Percentiles rank a stretch among this genome's conserved stretches.
phyloP scores from a whole-genome alignment of 306 rosid genomes.

The Dicorynia guianensis region DNA sequence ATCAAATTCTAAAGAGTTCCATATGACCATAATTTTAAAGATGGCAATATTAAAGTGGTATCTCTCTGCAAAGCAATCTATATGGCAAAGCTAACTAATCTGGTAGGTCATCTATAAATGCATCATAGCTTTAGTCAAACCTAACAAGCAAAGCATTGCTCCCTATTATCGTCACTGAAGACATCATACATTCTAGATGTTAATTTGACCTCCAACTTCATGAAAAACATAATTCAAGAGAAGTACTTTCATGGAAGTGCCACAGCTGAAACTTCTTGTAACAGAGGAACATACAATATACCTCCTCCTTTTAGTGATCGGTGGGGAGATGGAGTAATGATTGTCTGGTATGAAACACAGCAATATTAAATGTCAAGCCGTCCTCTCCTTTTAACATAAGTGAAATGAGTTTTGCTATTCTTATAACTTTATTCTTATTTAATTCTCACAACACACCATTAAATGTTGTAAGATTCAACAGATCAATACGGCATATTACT shows the following conservation, averaged over 20 bases:
- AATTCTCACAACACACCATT: too few relatives aligned
- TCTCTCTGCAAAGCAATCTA: neutral
- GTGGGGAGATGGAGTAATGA: neutral
- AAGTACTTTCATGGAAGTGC: neutral
- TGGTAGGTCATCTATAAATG: too few relatives aligned
- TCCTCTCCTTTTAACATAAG: neutral
- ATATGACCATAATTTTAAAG: neutral
- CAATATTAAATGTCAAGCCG: neutral
- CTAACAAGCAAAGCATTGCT: slow-evolving; percentile 25
- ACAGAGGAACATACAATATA: neutral
- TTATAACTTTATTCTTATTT: too few relatives aligned
- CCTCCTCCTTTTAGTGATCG: neutral
- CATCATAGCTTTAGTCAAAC: neutral
- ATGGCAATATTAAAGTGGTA: neutral
- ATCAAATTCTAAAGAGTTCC: slow-evolving; percentile 18
- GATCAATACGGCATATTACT: too few relatives aligned
- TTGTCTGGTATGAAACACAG: slow-evolving; percentile 13
- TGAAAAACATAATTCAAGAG: neutral
- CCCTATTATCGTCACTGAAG: neutral
- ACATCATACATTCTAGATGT: neutral
- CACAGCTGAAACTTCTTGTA: neutral
- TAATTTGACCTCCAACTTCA: slow-evolving; percentile 3
- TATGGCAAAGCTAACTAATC: neutral
- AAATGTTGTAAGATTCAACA: too few relatives aligned
- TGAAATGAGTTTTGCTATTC: too few relatives aligned